Percentiles rank a stretch among this genome's conserved stretches.
Conservation (phyloP, 2,329 filamentous ascomycete species). For the Xylaria sp. region DNA sequence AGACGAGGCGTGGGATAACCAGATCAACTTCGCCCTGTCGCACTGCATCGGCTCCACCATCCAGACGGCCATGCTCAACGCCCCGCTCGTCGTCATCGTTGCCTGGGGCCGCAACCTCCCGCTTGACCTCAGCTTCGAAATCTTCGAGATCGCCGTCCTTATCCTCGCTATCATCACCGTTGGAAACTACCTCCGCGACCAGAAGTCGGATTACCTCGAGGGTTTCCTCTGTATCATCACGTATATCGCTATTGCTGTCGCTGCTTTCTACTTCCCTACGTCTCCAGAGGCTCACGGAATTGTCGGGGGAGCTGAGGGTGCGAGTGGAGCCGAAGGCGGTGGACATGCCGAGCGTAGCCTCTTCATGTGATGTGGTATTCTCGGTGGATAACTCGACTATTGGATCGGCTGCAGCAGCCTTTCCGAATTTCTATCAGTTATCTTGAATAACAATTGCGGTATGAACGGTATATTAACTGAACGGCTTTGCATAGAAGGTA, state of each 20-base stretch:
- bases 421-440: background rate
- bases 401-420: background rate
- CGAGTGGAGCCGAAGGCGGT: slow-evolving; percentile 6
- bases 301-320: background rate
- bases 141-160: slow-evolving; percentile 85
- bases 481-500: background rate
- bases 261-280: slow-evolving; percentile 67
- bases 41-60: slow-evolving; percentile 89
- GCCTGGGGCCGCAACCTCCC: slow-evolving; percentile 78
- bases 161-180: slow-evolving; percentile 87
- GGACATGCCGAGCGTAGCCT: slow-evolving; percentile 29
- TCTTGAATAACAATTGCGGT: background rate
- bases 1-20: slow-evolving; percentile 84
- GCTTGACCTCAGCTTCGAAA: slow-evolving; percentile 86
- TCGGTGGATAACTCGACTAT: background rate
- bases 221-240: slow-evolving; percentile 80
- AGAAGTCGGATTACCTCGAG: slow-evolving; percentile 91
- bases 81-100: slow-evolving; percentile 82
- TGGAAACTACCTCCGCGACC: slow-evolving; percentile 86
- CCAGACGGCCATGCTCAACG: slow-evolving; percentile 90
- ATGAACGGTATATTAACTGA: background rate
- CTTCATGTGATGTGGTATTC: slow-evolving; percentile 16
- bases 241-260: slow-evolving; percentile 69
- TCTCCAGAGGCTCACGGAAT: slow-evolving; percentile 56
- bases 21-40: slow-evolving; percentile 85